phyloP scores from a whole-genome alignment of 441 rosid species.

The Arabidopsis hybrid region DNA sequence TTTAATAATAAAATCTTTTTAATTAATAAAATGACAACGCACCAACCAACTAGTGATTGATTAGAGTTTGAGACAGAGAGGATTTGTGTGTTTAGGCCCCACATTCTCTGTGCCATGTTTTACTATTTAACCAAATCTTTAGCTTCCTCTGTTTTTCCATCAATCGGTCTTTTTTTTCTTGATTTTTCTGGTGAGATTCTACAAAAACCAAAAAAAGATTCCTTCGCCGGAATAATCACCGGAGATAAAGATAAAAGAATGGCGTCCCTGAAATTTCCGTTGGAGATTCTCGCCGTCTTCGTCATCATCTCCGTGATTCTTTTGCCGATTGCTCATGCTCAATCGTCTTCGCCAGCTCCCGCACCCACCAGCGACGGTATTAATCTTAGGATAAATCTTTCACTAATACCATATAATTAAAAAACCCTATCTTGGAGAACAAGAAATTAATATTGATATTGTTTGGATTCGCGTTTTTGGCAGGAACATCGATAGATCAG shows the following conservation, averaged over 20 bases:
- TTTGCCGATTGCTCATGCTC: constrained; percentile 60
- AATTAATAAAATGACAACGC: constrained; percentile 24
- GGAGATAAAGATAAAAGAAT: constrained; percentile 39
- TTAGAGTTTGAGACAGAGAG: constrained; percentile 30
- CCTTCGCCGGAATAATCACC: constrained; percentile 46
- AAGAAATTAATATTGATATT: background rate
- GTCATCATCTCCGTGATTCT: constrained; percentile 42
- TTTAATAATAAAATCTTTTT: background rate
- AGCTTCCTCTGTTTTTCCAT: constrained; percentile 7
- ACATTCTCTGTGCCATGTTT: constrained; percentile 29
- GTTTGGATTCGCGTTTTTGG: constrained; percentile 8
- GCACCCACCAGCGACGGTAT: constrained; percentile 70
- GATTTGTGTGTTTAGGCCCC: constrained; percentile 33
- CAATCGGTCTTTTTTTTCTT: constrained; percentile 38
- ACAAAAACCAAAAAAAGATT: background rate
- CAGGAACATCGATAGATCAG: constrained; percentile 75
- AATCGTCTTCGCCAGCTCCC: constrained; percentile 56
- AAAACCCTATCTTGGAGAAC: background rate
- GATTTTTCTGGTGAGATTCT: constrained; percentile 17
- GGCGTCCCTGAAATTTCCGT: constrained; percentile 51
- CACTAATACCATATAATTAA: background rate
- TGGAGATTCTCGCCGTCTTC: constrained; percentile 47
- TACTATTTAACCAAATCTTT: constrained; percentile 28
- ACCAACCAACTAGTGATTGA: constrained; percentile 36
- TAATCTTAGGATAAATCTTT: background rate